A percentile compares a stretch with the other conserved stretches of the same genome.
These are phyloP conservation scores for Solanum acaule DNA, from an alignment of 257 asterid genomes.

Conservation along the genomic window DNA sequence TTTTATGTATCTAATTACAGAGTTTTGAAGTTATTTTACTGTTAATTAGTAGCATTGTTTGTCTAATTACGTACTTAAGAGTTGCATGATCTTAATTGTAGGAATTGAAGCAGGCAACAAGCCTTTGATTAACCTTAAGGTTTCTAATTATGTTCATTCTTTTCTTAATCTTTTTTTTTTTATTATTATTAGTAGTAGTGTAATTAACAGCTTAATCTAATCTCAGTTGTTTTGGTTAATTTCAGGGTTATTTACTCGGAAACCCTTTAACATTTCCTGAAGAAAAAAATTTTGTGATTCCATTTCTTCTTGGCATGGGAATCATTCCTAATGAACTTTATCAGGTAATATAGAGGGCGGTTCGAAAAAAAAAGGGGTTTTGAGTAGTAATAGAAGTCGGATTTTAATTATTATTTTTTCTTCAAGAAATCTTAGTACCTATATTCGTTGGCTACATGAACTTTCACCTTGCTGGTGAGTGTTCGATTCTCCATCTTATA, in stretches of 20 bases:
- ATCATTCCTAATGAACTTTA: slow-evolving; percentile 32
- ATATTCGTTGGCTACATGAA: neutral
- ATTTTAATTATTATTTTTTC: too few species aligned
- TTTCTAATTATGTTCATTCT: neutral
- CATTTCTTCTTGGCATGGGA: slow-evolving; percentile 32
- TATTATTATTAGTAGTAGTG: neutral
- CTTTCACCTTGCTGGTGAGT: too few species aligned
- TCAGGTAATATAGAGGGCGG: neutral
- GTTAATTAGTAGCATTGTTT: neutral
- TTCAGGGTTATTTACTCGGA: slow-evolving; percentile 37
- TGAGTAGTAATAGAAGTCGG: neutral
- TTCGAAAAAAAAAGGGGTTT: too few species aligned
- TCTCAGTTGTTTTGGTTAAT: neutral
- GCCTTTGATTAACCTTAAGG: slow-evolving; percentile 23
- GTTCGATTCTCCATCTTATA: neutral
- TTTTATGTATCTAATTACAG: neutral
- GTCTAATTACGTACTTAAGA: neutral
- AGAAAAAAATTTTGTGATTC: slow-evolving; percentile 18
- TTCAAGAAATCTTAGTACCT: too few species aligned
- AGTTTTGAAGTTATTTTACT: neutral
- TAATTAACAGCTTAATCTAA: neutral
- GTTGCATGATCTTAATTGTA: slow-evolving; percentile 1
- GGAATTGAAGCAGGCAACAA: slow-evolving; percentile 24
- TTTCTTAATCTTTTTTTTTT: neutral
- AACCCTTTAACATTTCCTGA: slow-evolving; percentile 21